Evolutionary conservation across 768 basidiomycete species (phyloP), one percentile per base, ranked within the genome.

Genomic region (Podaxis sp.): DNA sequence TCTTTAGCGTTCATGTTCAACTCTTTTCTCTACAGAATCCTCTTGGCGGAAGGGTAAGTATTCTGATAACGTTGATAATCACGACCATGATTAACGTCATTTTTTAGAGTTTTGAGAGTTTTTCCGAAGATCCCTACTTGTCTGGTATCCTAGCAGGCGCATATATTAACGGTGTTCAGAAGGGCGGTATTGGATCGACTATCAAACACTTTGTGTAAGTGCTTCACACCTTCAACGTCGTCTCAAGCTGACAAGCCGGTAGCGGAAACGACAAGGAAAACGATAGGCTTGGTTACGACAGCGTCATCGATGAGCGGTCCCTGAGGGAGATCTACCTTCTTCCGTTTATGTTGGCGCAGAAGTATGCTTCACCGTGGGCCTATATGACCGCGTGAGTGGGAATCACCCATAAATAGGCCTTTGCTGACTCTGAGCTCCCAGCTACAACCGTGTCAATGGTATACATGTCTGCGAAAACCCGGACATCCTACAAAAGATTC

Each of bases 211-310:
- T 90, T 65, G 86, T 88, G 87, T 88, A 72, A n/a, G 79, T 67
- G 33, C 38, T 19, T 9, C 38, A 33, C 19, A 26, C 17, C 28
- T 42, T 40, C 30, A 12, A n/a, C 24, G 38, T 22, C 28, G 54
- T 22, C 9, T 15, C 6, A 28, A 17, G 51, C 15, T 40, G 44
- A 12, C 22, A 28, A 30, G 2, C 36, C 39, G 48, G 40, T 64
- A 87, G 87, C 19, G 86, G 83, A 24, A 94, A 93, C 68, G 92
- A 94, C 76, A 92, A 92, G 73, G 91, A 93, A 71, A 82, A 91
- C 65, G 89, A 90, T 67, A 82, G 89, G 9, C 81, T 84, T 73
- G 88, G 74, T 28, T 90, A 86, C 66, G 87, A 92, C 80, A 74
- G 81, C 78, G 81, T 86, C 42, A 73, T 93, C 52, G 83, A 84